These are phyloP conservation scores for Anastatica hierochuntica DNA, from an alignment of 345 rosid species.

Conservation along the genomic window DNA sequence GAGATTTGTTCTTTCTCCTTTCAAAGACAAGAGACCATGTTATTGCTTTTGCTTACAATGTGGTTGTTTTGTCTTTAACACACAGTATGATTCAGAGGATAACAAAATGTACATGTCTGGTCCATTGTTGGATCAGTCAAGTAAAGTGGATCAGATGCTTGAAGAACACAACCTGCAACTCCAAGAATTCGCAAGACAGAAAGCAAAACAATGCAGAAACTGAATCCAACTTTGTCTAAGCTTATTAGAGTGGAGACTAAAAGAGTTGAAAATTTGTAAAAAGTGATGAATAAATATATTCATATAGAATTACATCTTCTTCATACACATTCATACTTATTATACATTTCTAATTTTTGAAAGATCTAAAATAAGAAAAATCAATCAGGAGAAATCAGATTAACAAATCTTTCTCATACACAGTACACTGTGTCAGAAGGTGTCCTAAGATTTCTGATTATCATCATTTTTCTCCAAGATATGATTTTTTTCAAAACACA, in stretches of 20 bases:
- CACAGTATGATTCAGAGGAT: constrained; percentile 40
- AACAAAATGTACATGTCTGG: constrained; percentile 75
- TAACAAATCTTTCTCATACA: constrained; percentile 44
- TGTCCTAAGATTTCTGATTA: constrained; percentile 49
- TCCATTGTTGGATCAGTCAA: constrained; percentile 51
- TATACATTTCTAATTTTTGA: too few species aligned
- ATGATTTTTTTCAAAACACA: constrained; percentile 11
- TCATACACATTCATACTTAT: too few species aligned
- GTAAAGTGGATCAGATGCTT: constrained; percentile 69
- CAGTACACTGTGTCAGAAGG: constrained; percentile 48
- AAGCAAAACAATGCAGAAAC: background rate
- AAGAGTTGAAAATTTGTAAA: background rate
- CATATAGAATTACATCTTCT: too few species aligned
- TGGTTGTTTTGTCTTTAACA: too few species aligned
- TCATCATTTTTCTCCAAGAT: constrained; percentile 31
- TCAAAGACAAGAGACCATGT: background rate
- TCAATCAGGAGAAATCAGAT: constrained; percentile 40
- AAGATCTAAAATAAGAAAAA: too few species aligned
- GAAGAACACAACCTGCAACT: constrained; percentile 66
- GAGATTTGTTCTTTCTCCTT: background rate
- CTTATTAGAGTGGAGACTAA: too few species aligned
- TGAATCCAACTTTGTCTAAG: background rate
- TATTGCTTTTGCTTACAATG: background rate
- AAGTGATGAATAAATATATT: too few species aligned
- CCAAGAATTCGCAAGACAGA: constrained; percentile 37